A percentile compares a stretch with the other conserved stretches of the same genome.
Evolutionary conservation across 805 yeast species (phyloP).

Genomic region (Pichia cephalocereana): DNA sequence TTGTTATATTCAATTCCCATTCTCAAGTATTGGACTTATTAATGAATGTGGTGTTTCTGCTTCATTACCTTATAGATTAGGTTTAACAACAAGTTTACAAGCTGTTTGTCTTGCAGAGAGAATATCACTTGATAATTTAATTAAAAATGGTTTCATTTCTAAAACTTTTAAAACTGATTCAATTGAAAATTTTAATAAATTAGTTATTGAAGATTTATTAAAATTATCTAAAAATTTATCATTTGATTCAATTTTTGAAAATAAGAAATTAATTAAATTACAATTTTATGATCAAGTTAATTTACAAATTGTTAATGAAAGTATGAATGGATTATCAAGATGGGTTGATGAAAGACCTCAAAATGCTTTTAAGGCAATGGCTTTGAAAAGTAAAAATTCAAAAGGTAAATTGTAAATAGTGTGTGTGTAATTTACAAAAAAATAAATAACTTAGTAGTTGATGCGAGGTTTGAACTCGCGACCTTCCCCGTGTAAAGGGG

Average conservation of each 20-base stretch:
- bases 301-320: constrained; percentile 55
- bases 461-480: constrained; percentile 35
- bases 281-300: constrained; percentile 28
- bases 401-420: constrained; percentile 8
- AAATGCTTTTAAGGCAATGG: constrained; percentile 26
- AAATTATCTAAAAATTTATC: constrained; percentile 35
- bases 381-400: not conserved
- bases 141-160: constrained; percentile 51
- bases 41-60: constrained; percentile 73
- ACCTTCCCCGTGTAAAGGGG: constrained; percentile 34
- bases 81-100: constrained; percentile 64
- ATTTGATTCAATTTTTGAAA: constrained; percentile 33
- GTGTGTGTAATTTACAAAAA: no score
- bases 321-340: constrained; percentile 54
- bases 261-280: constrained; percentile 34
- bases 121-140: constrained; percentile 48
- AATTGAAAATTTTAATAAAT: constrained; percentile 34
- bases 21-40: constrained; percentile 73
- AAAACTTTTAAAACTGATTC: constrained; percentile 36
- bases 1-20: constrained; percentile 55
- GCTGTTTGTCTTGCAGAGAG: constrained; percentile 64
- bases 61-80: constrained; percentile 60
- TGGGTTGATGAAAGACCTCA: constrained; percentile 75
- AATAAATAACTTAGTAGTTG: constrained; percentile 19
- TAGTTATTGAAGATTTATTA: constrained; percentile 28